Evolutionary conservation across 2,329 filamentous ascomycete genomes (phyloP).

Genomic region (Calonectria hawksworthii): DNA sequence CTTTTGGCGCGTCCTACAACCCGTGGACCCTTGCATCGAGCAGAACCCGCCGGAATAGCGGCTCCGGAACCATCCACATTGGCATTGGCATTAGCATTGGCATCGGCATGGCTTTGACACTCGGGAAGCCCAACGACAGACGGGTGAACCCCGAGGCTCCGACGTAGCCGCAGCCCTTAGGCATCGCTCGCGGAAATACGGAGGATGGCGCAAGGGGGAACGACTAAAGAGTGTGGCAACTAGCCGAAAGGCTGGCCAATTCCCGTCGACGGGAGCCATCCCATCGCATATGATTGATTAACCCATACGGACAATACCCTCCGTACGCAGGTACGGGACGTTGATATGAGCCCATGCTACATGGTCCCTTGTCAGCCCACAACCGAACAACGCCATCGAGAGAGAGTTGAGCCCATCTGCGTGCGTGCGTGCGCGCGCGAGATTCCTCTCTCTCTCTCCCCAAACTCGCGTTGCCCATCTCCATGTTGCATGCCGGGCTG

Average conservation of each 20-base stretch:
- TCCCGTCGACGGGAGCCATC: neutral
- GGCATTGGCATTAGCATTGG: neutral
- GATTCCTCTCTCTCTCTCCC: neutral
- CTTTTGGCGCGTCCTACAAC: neutral
- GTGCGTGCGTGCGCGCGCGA: neutral
- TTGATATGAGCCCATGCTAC: conserved; percentile 40
- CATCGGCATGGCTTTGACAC: too few relatives aligned
- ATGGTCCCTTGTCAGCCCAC: conserved; percentile 31
- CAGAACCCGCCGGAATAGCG: neutral
- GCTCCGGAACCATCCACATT: neutral
- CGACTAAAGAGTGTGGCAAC: neutral
- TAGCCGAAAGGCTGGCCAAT: neutral
- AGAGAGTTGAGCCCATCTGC: neutral
- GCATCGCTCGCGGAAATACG: conserved; percentile 9
- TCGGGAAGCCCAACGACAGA: neutral
- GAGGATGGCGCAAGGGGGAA: neutral
- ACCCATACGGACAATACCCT: conserved; percentile 8
- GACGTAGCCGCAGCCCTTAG: neutral
- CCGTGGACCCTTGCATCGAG: conserved; percentile 7
- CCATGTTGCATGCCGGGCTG: neutral
- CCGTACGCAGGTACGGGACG: conserved; percentile 33
- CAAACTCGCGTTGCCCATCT: too few relatives aligned
- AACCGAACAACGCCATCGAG: neutral
- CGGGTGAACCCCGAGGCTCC: conserved; percentile 10
- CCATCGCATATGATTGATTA: conserved; percentile 3